Evolutionary conservation across 768 basidiomycete genomes (phyloP).

Genomic region (Naganishia vaughanmartiniae): DNA sequence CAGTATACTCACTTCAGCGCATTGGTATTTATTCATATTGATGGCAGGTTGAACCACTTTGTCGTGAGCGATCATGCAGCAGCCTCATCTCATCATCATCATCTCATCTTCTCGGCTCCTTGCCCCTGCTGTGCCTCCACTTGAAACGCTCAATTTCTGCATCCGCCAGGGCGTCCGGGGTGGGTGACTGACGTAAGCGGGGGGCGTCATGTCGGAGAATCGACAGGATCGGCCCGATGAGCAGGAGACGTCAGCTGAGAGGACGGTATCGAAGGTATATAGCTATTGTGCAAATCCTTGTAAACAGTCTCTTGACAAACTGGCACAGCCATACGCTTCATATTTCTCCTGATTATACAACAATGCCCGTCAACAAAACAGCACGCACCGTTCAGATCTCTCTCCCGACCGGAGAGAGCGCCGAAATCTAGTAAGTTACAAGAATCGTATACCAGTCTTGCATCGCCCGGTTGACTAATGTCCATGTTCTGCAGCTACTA

Average conservation of each 20-base stretch:
- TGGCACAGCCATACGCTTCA: not conserved
- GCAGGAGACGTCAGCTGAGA: too few relatives aligned
- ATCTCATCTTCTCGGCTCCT: not conserved
- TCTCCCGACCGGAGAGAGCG: slow-evolving; percentile 27
- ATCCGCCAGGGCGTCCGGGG: not conserved
- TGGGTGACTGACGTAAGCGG: not conserved
- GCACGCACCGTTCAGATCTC: slow-evolving; percentile 27
- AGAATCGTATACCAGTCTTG: too few relatives aligned
- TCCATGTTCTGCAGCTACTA: slow-evolving; percentile 55
- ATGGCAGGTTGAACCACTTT: not conserved
- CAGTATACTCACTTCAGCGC: not conserved
- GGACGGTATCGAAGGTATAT: not conserved
- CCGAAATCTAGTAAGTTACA: slow-evolving; percentile 29
- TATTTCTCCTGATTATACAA: not conserved
- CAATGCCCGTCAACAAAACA: slow-evolving; percentile 29
- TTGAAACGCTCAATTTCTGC: not conserved
- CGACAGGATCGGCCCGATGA: slow-evolving; percentile 2
- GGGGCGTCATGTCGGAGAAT: not conserved
- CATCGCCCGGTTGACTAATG: not conserved
- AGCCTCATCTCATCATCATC: not conserved
- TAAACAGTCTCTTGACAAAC: too few relatives aligned
- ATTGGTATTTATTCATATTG: not conserved
- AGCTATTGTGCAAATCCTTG: not conserved
- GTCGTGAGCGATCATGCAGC: not conserved
- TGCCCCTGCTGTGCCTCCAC: not conserved